Evolutionary conservation across 139 green algal genomes (phyloP).

Genomic region (Ettlia oleoabundans): DNA sequence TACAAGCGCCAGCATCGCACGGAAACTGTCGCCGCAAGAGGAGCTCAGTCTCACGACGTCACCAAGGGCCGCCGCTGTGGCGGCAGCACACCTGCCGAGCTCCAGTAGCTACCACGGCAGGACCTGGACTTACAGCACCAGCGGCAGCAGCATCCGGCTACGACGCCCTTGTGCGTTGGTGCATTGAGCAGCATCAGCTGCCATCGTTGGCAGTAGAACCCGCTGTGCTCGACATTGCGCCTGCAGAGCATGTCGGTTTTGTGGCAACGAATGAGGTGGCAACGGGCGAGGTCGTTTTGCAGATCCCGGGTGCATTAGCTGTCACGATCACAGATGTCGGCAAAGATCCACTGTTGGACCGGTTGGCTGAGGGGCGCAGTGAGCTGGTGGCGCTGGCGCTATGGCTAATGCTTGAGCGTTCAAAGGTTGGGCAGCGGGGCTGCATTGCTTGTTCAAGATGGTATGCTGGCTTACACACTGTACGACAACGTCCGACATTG

Average conservation of each 20-base stretch:
- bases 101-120: background rate
- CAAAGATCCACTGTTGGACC: conserved; percentile 64
- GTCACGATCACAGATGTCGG: conserved; percentile 84
- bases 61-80: no score
- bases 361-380: conserved; percentile 60
- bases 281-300: conserved; percentile 9
- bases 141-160: background rate
- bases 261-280: background rate
- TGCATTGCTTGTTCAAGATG: background rate
- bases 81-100: background rate
- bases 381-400: conserved; percentile 89
- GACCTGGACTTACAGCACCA: background rate
- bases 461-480: no score
- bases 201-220: conserved; percentile 26
- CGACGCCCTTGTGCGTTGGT: conserved; percentile 38
- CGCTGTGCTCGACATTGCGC: background rate
- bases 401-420: conserved; percentile 85
- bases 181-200: conserved; percentile 37
- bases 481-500: no score
- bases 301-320: conserved; percentile 74
- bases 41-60: no score
- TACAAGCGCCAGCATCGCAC: no score
- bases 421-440: conserved; percentile 36
- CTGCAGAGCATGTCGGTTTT: background rate
- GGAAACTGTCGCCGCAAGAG: background rate